Evolutionary conservation across 2,329 filamentous ascomycete genomes (phyloP), one percentile per base, ranked within the genome.

Genomic region (Alternaria metachromatica): DNA sequence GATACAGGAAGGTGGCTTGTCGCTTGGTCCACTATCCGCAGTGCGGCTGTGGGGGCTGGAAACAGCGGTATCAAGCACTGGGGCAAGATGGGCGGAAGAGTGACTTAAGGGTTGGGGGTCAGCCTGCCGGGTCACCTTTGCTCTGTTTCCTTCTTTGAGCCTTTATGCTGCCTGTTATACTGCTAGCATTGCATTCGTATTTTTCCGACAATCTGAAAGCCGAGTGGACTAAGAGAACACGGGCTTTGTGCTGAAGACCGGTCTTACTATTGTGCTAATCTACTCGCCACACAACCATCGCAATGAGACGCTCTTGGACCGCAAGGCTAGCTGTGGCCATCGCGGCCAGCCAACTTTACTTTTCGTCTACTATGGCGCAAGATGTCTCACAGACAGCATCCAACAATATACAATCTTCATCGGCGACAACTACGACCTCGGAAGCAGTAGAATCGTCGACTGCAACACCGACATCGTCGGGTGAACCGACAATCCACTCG

Each of bases 401-500:
- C 37, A 41, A 41, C 37, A n/a, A 6, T 41, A 12, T 33, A 20
- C 21, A 18, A 33, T 41, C 49, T 46, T 18, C 18, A 26, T 18
- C 53, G n/a, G 6, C 26, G 26, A 30, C 45, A 9, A 18, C 33
- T 41, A 55, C 60, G 43, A n/a, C 63, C n/a, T 13, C 57, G 30
- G 21, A 46, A 26, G 46, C 67, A 28, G 23, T 45, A 18, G 21
- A 58, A 10, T 60, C 64, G 54, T 20, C 68, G 5, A 53, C 28
- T 33, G 49, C 30, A 57, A 58, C 58, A 25, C 30, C 68, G 25
- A 76, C 68, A 7, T 58, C 69, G 11, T 69, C 72, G n/a, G 53
- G 59, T 37, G 65, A 60, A n/a, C 68, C 71, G 6, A 59, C 69
- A 44, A 67, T 73, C 3, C 76, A 82, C 54, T 74, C 70, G 0